phyloP scores from a whole-genome alignment of 768 basidiomycete genomes.

The Pleurotus sapidus region DNA sequence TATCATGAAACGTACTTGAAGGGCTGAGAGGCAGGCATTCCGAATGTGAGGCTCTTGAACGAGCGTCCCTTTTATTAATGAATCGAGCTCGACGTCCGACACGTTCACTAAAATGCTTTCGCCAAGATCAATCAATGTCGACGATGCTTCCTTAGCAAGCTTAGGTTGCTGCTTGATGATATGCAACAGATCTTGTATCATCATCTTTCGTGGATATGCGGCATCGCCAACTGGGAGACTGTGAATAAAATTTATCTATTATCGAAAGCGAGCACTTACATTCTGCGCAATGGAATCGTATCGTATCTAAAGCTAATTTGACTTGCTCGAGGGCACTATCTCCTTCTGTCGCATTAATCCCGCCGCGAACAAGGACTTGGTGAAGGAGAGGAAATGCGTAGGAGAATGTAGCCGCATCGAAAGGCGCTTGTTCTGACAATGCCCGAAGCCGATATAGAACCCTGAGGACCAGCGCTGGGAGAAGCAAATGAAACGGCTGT shows the following conservation, averaged over 20 bases:
- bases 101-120: conserved; percentile 73
- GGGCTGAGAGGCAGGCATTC: conserved; percentile 84
- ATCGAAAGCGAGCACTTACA: conserved; percentile 43
- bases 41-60: conserved; percentile 87
- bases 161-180: conserved; percentile 76
- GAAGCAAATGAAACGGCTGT: conserved; percentile 1
- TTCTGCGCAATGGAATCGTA: conserved; percentile 70
- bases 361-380: conserved; percentile 66
- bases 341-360: conserved; percentile 59
- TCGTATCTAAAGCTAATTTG: conserved; percentile 65
- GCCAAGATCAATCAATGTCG: conserved; percentile 76
- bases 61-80: conserved; percentile 72
- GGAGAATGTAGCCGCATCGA: conserved; percentile 85
- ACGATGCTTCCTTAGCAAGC: conserved; percentile 80
- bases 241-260: neutral
- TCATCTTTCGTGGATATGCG: conserved; percentile 71
- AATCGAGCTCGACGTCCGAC: conserved; percentile 55
- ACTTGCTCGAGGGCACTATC: conserved; percentile 81
- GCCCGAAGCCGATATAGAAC: conserved; percentile 83
- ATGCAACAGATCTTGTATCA: conserved; percentile 67
- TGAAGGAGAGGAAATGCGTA: conserved; percentile 76
- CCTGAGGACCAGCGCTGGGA: conserved; percentile 71
- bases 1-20: conserved; percentile 56
- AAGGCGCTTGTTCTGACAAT: conserved; percentile 75
- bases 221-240: conserved; percentile 54